Conservation (phyloP, 306 rosid species). For the Acacia confusa region DNA sequence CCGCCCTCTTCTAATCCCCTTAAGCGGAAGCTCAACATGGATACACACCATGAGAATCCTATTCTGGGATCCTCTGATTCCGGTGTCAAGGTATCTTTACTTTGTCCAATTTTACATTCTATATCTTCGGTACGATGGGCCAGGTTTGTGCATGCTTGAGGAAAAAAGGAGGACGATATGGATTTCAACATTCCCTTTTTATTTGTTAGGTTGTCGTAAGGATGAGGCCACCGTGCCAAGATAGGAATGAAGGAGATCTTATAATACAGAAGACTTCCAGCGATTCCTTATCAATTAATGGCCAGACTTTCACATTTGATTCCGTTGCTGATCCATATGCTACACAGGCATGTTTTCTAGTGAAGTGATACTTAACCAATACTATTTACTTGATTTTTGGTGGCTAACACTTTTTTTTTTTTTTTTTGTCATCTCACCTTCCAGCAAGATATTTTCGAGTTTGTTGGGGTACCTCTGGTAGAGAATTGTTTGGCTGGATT, state of each 20-base stretch:
- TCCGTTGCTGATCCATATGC: slow-evolving; percentile 80
- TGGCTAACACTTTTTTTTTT: slow-evolving; percentile 7
- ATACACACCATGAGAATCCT: slow-evolving; percentile 49
- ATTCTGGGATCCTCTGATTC: slow-evolving; percentile 64
- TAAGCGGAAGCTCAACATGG: slow-evolving; percentile 80
- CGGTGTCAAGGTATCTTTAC: slow-evolving; percentile 72
- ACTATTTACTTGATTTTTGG: slow-evolving; percentile 6
- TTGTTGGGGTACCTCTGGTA: slow-evolving; percentile 87
- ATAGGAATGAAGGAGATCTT: slow-evolving; percentile 74
- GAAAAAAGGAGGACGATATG: background rate
- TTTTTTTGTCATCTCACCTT: slow-evolving; percentile 18
- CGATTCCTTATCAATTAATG: slow-evolving; percentile 74
- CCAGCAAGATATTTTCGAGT: slow-evolving; percentile 92
- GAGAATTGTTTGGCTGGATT: slow-evolving; percentile 96
- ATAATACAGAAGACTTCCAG: slow-evolving; percentile 74
- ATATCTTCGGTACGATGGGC: background rate
- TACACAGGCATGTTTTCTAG: slow-evolving; percentile 69
- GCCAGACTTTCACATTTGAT: slow-evolving; percentile 89
- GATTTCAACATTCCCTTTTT: background rate
- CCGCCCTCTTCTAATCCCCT: slow-evolving; percentile 91
- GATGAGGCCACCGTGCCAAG: slow-evolving; percentile 71
- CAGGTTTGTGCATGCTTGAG: background rate
- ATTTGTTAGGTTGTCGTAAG: slow-evolving; percentile 72
- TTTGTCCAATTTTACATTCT: background rate
- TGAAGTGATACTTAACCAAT: slow-evolving; percentile 15